Evolutionary conservation across 805 yeast species (phyloP).

Genomic region (Wilhelminamyces savonicus): DNA sequence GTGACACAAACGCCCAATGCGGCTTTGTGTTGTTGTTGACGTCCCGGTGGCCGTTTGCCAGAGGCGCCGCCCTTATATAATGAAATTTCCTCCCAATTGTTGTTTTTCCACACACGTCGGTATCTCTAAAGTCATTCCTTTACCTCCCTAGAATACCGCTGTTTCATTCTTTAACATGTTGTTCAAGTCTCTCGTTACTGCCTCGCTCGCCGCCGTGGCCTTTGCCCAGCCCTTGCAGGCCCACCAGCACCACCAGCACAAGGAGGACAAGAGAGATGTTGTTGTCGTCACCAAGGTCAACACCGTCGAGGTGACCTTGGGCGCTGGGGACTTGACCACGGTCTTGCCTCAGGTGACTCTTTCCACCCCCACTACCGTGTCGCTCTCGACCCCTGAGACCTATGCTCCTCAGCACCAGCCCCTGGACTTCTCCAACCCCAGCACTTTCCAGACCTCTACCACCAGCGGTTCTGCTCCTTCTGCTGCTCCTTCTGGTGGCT

Average conservation of each 20-base stretch:
- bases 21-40: too few relatives aligned
- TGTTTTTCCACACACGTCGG: slow-evolving; percentile 7
- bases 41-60: too few relatives aligned
- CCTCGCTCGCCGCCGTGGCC: slow-evolving; percentile 44
- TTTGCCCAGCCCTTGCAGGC: slow-evolving; percentile 55
- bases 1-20: too few relatives aligned
- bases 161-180: slow-evolving; percentile 7
- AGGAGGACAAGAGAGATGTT: slow-evolving; percentile 48
- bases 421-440: neutral
- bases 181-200: slow-evolving; percentile 32
- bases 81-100: too few relatives aligned
- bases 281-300: slow-evolving; percentile 44
- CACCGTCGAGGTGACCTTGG: slow-evolving; percentile 45
- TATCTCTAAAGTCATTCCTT: slow-evolving; percentile 34
- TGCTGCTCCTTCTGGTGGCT: slow-evolving; percentile 2
- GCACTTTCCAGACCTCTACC: slow-evolving; percentile 1
- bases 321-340: slow-evolving; percentile 17
- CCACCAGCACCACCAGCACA: slow-evolving; percentile 49
- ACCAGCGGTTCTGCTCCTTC: slow-evolving; percentile 9
- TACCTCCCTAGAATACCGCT: slow-evolving; percentile 21
- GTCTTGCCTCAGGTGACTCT: neutral
- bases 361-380: neutral
- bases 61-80: too few relatives aligned
- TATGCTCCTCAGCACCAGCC: neutral
- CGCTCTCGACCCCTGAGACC: neutral